Evolutionary conservation across 2,329 filamentous ascomycete species (phyloP).

Genomic region (Pyrenophora teres): DNA sequence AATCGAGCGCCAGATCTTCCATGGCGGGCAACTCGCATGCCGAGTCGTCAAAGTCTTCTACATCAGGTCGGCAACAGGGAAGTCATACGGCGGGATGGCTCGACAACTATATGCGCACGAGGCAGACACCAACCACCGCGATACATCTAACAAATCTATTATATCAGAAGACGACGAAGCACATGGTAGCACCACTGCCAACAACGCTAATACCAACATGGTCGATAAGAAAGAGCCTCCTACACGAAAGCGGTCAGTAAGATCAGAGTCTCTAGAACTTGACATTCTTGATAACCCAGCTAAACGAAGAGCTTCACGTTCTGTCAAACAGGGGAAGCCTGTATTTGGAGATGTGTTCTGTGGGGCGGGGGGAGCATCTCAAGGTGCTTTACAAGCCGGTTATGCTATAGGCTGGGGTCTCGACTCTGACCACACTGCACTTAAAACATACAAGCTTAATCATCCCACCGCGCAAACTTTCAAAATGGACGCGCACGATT

Average conservation of each 20-base stretch:
- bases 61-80: neutral
- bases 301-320: neutral
- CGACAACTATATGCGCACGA: conserved; percentile 8
- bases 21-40: conserved; percentile 1
- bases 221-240: neutral
- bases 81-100: conserved; percentile 9
- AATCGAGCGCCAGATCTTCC: conserved; percentile 4
- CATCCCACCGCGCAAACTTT: conserved; percentile 9
- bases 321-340: neutral
- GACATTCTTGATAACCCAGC: neutral
- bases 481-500: conserved; percentile 21
- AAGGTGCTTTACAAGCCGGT: conserved; percentile 26
- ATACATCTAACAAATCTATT: neutral
- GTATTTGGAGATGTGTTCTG: conserved; percentile 27
- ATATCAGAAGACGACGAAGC: neutral
- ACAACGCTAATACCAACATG: too few relatives aligned
- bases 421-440: conserved; percentile 19
- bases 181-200: too few relatives aligned
- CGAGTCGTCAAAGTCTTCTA: conserved; percentile 1
- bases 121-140: neutral
- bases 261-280: neutral
- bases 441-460: conserved; percentile 23
- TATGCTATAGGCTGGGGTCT: conserved; percentile 18
- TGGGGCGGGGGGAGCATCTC: conserved; percentile 28
- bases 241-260: neutral